phyloP scores from a whole-genome alignment of 495 filamentous ascomycete species.

The Glarea lozoyensis region DNA sequence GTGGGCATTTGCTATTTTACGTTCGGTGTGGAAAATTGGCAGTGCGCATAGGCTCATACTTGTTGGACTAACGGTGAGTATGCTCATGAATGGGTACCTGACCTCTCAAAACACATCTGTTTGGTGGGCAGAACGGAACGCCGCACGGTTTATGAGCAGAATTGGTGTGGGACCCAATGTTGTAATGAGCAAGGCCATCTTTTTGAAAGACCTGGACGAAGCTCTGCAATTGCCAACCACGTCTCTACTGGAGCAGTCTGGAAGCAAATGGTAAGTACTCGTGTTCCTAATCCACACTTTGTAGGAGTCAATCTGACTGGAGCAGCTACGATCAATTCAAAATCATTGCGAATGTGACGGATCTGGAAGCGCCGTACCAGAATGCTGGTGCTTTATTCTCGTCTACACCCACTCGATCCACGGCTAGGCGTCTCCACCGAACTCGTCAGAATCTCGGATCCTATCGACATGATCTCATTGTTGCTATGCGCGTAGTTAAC shows the following conservation, averaged over 20 bases:
- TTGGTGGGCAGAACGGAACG: slow-evolving; percentile 83
- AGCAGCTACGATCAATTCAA: slow-evolving; percentile 42
- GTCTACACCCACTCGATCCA: slow-evolving; percentile 43
- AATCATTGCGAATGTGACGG: slow-evolving; percentile 40
- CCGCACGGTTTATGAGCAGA: slow-evolving; percentile 65
- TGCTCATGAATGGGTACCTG: slow-evolving; percentile 61
- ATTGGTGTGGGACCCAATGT: slow-evolving; percentile 71
- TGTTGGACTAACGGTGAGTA: slow-evolving; percentile 53
- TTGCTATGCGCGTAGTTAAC: slow-evolving; percentile 85
- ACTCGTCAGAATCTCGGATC: slow-evolving; percentile 72
- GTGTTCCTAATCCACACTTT: neutral
- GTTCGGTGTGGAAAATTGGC: slow-evolving; percentile 56
- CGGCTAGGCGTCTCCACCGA: slow-evolving; percentile 57
- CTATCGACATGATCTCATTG: slow-evolving; percentile 86
- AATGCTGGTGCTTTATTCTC: slow-evolving; percentile 31
- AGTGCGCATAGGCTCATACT: slow-evolving; percentile 72
- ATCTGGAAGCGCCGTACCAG: slow-evolving; percentile 41
- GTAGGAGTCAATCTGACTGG: slow-evolving; percentile 1
- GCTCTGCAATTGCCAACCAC: slow-evolving; percentile 29
- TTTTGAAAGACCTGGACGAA: slow-evolving; percentile 72
- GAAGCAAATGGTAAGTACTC: slow-evolving; percentile 28
- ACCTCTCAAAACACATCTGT: slow-evolving; percentile 55
- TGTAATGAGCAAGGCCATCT: slow-evolving; percentile 79
- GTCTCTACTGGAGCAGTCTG: slow-evolving; percentile 21
- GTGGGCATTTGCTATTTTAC: slow-evolving; percentile 54